Base-by-base conservation (phyloP, 2,329 filamentous ascomycete genomes). In the Periglandula ipomoeae region DNA sequence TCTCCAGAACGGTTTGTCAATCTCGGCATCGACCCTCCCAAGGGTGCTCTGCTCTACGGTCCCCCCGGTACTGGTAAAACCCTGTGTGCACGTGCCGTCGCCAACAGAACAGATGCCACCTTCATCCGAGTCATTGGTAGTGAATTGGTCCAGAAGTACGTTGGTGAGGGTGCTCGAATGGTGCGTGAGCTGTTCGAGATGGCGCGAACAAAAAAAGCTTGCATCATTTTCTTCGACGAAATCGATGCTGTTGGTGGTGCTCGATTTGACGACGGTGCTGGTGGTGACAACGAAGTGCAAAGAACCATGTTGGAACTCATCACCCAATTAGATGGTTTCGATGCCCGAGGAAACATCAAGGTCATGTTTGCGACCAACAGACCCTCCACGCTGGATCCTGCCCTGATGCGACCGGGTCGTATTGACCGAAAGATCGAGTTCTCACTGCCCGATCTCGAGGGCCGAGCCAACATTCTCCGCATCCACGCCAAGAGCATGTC, bases 401-500 rank as follows among this genome's bases (percentile, higher is more conserved):
- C 91, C 3, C 78, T 97, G 55, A 96, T 97, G 89, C 81, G 91
- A 72, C 91, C 91, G 10, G 91, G 91, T 27, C 90, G 91, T 78
- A 97, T 97, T 62, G 91, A 97, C 69, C 82, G 93, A 62, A 98
- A 98, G 79, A 98, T 98, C 60, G 93, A 98, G 70, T 98, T 98
- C 74, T 91, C 89, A 1, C 79, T 98, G 22, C 93, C 93, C 22
- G 93, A 98, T 67, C 88, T 97, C 59, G 93, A 98, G 68, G 93
- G 93, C 46, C 85, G 93, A 57, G 93, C 93, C 63, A 97, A 96
- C 71, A 97, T 98, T 63, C 80, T 98, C 40, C 87, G 93, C 45
- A 98, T 98, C 61, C 93, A 97, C 73, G 93, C 93, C 61, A 98
- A 97, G 85, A 95, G 88, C 66, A 98, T 98, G 93, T 96, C 89